Evolutionary conservation across 2,329 filamentous ascomycete genomes (phyloP).

Genomic region (Talaromyces funiculosus): DNA sequence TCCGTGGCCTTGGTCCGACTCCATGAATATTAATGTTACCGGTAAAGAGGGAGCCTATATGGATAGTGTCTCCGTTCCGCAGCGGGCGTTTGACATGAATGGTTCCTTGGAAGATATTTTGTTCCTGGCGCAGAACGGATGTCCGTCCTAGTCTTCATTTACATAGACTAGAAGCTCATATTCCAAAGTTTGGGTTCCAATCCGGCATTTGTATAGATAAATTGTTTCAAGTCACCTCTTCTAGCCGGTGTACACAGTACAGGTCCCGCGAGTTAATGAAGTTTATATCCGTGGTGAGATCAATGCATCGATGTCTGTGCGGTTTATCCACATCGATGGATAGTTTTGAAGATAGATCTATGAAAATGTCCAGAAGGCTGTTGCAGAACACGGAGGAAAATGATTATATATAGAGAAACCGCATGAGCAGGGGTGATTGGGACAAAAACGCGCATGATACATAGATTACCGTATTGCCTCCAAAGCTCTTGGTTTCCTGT

Average conservation of each 20-base stretch:
- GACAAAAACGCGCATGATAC: constrained; percentile 18
- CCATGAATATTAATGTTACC: no score
- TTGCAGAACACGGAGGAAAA: constrained; percentile 22
- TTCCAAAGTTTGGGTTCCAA: no score
- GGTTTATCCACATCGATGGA: constrained; percentile 22
- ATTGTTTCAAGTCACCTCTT: constrained; percentile 35
- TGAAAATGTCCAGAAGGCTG: constrained; percentile 16
- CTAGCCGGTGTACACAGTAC: constrained; percentile 34
- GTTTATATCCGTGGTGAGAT: constrained; percentile 25
- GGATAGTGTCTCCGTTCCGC: no score
- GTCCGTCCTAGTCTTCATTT: no score
- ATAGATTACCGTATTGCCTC: constrained; percentile 24
- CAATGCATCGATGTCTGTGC: constrained; percentile 17
- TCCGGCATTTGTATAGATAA: no score
- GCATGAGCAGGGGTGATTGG: constrained; percentile 17
- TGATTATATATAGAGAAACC: constrained; percentile 19
- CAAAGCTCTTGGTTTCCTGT: constrained; percentile 2
- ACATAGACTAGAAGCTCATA: no score
- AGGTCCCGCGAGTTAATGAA: constrained; percentile 26
- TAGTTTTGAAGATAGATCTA: no score
- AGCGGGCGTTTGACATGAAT: not conserved
- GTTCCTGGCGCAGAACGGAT: not conserved
- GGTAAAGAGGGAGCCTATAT: no score
- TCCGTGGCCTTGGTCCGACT: no score
- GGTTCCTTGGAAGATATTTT: not conserved